Base-by-base conservation (phyloP, 768 basidiomycete genomes). In the Fomitopsis serialis region DNA sequence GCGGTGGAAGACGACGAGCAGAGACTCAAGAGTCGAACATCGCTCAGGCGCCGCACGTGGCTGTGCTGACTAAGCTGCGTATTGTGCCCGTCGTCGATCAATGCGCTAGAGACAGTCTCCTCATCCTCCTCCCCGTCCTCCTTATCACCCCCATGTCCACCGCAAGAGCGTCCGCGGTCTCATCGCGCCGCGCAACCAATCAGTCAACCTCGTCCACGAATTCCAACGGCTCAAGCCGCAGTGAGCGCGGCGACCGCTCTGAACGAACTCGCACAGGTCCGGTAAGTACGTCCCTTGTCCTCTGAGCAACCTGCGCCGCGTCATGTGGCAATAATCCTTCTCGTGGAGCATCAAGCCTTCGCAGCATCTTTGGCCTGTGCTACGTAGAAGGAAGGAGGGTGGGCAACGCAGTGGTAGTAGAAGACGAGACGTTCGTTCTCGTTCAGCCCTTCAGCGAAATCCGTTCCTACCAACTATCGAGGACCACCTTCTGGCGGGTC, bases 111-210 rank as follows among this genome's bases (percentile, higher is more conserved):
- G 29, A 5, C 29, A 32, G 11, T n/a, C 44, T 48, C 46, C 10
- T 8, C 46, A 17, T 21, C 27, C 6, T 29, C 29, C 24, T 10
- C 21, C 6, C 6, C 37, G 37, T 40, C 15, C 37, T 40, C 37
- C 15, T 40, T 15, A 15, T 40, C 37, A 40, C 19, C 15, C 37
- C 15, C 19, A 40, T 40, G 37, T 40, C 37, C 15, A 6, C 37
- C 8, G 6, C 37, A 40, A 15, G 37, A 15, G 37, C 37, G 6
- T 5, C 19, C 4, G 6, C 37, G 15, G 37, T 15, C 7, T 7
- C 52, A 2, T 58, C 60, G 6, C 53, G 60, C 45, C 56, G 57
- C 32, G 57, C 11, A 61, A 61, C 42, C 52, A 61, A 40, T 58
- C 56, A 27, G 47, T 57, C 48, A 55, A 40, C 37, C 6, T 40